phyloP scores from a whole-genome alignment of 805 yeast species.

The Jamesozyma lodderae region DNA sequence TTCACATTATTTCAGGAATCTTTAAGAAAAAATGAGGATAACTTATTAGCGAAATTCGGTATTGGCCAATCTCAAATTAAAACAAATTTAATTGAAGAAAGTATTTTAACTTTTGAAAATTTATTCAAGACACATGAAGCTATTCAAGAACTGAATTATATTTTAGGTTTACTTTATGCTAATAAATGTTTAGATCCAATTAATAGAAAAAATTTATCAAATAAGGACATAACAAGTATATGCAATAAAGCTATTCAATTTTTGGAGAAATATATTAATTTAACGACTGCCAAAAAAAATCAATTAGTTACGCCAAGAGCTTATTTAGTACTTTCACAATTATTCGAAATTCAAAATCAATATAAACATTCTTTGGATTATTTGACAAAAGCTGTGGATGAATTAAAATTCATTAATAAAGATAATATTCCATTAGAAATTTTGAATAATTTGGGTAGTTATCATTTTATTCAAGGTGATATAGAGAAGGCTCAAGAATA shows the following conservation, averaged over 20 bases:
- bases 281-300: conserved; percentile 44
- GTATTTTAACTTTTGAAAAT: conserved; percentile 75
- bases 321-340: conserved; percentile 54
- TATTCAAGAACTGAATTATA: conserved; percentile 62
- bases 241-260: conserved; percentile 48
- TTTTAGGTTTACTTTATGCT: conserved; percentile 69
- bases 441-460: conserved; percentile 77
- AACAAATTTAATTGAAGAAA: conserved; percentile 70
- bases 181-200: conserved; percentile 31
- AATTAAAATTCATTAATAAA: conserved; percentile 31
- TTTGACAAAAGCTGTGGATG: conserved; percentile 52
- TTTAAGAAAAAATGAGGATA: conserved; percentile 51
- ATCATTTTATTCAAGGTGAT: conserved; percentile 59
- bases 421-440: conserved; percentile 44
- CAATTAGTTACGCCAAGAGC: conserved; percentile 60
- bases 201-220: conserved; percentile 13
- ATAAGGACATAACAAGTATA: conserved; percentile 13
- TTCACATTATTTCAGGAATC: conserved; percentile 68
- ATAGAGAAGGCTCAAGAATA: conserved; percentile 46
- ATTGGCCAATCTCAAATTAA: conserved; percentile 76
- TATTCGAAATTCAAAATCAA: conserved; percentile 56
- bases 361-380: conserved; percentile 57
- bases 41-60: conserved; percentile 67
- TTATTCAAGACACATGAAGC: conserved; percentile 57
- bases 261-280: conserved; percentile 61